phyloP scores from a whole-genome alignment of 495 filamentous ascomycete species.

The Annulohypoxylon nitens region DNA sequence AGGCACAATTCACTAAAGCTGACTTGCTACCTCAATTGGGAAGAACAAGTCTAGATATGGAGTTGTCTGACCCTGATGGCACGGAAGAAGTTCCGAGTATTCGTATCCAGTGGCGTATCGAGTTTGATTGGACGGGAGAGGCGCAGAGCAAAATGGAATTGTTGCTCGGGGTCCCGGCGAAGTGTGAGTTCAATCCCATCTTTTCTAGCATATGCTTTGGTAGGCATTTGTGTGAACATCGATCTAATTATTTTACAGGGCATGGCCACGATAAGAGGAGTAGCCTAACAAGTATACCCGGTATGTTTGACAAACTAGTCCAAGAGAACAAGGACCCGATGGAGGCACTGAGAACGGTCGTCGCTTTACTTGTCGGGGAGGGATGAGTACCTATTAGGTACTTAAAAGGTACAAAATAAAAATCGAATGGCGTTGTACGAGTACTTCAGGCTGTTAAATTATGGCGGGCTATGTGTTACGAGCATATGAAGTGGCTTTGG shows the following conservation, averaged over 20 bases:
- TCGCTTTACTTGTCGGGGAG: conserved; percentile 64
- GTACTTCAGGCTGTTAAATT: not conserved
- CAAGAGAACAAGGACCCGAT: conserved; percentile 63
- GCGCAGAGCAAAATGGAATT: conserved; percentile 65
- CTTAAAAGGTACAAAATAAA: not conserved
- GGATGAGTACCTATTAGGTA: conserved; percentile 2
- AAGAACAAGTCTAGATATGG: conserved; percentile 57
- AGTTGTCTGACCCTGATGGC: conserved; percentile 46
- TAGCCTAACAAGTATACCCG: conserved; percentile 62
- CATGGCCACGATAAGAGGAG: conserved; percentile 62
- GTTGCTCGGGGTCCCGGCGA: conserved; percentile 61
- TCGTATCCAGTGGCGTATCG: conserved; percentile 67
- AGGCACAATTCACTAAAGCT: conserved; percentile 35
- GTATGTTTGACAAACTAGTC: conserved; percentile 65
- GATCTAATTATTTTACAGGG: conserved; percentile 59
- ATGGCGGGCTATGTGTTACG: conserved; percentile 13
- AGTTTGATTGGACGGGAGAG: conserved; percentile 75
- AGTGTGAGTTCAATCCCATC: conserved; percentile 60
- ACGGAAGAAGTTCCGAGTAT: conserved; percentile 47
- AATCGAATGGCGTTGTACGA: not conserved
- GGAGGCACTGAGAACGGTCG: conserved; percentile 64
- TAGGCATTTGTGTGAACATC: not conserved
- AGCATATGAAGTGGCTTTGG: conserved; percentile 14
- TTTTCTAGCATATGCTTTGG: not conserved
- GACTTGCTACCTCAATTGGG: conserved; percentile 59